Conservation (phyloP, 169 alveolate genomes). For the Hepatocystis sp. region DNA sequence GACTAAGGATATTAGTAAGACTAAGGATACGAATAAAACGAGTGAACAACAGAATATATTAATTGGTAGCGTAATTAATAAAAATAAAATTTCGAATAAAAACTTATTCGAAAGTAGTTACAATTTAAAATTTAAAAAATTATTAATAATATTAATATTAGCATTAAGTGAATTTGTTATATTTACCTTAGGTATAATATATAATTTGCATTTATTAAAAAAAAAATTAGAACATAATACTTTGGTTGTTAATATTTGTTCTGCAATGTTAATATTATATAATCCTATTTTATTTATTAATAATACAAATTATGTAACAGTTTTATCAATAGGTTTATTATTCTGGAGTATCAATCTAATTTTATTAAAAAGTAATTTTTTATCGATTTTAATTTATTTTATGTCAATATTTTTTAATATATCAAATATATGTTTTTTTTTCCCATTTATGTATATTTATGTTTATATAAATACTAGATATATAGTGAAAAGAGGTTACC, state of each 20-base stretch:
- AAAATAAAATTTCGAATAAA: too few species aligned
- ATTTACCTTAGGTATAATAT: conserved; percentile 55
- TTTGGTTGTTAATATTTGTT: conserved; percentile 25
- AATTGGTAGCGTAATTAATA: too few species aligned
- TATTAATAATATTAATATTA: neutral
- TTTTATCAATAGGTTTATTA: conserved; percentile 47
- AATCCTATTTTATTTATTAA: conserved; percentile 46
- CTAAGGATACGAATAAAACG: too few species aligned
- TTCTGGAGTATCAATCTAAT: conserved; percentile 58
- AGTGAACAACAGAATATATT: too few species aligned
- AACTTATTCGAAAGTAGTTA: too few species aligned
- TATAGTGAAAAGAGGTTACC: conserved; percentile 44
- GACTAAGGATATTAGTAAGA: too few species aligned
- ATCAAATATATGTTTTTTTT: conserved; percentile 12
- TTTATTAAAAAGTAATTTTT: conserved; percentile 25
- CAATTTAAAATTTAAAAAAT: neutral
- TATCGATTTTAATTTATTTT: conserved; percentile 27
- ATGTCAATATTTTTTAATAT: conserved; percentile 32
- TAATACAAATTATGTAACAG: conserved; percentile 31
- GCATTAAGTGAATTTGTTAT: conserved; percentile 41
- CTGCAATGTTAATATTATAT: conserved; percentile 52
- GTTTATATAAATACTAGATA: conserved; percentile 53
- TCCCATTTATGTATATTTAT: conserved; percentile 52
- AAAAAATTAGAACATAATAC: conserved; percentile 19
- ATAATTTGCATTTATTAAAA: conserved; percentile 32